Percentiles rank a stretch among this genome's conserved stretches.
Conservation (phyloP, 2,329 filamentous ascomycete genomes). For the Talaromyces rugulosus region DNA sequence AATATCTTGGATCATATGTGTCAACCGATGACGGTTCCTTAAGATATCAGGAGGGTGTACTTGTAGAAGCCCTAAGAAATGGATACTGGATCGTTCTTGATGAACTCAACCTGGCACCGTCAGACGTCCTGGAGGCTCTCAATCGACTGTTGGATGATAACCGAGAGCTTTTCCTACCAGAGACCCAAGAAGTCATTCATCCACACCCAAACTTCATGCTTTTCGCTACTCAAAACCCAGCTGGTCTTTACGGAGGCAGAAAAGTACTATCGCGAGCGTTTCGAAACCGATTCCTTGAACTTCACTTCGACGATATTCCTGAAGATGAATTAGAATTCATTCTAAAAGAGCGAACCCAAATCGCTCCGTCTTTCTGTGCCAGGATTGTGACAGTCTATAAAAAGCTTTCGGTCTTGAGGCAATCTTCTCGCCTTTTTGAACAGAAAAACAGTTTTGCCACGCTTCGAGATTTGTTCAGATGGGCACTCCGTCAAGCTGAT, state of each 20-base stretch:
- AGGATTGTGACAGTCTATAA: slow-evolving; percentile 92
- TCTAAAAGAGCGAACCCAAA: slow-evolving; percentile 78
- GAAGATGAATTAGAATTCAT: slow-evolving; percentile 92
- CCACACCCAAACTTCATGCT: slow-evolving; percentile 96
- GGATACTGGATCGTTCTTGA: slow-evolving; percentile 98
- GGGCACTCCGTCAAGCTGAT: slow-evolving; percentile 82
- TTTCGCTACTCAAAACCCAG: slow-evolving; percentile 95
- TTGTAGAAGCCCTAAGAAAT: slow-evolving; percentile 86
- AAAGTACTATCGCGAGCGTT: slow-evolving; percentile 93
- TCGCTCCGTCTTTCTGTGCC: slow-evolving; percentile 85
- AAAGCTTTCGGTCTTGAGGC: slow-evolving; percentile 81
- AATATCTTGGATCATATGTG: slow-evolving; percentile 92
- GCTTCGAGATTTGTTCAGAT: slow-evolving; percentile 89
- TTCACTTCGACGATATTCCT: slow-evolving; percentile 97
- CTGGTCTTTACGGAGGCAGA: slow-evolving; percentile 88
- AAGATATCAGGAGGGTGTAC: slow-evolving; percentile 84
- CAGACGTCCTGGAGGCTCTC: slow-evolving; percentile 91
- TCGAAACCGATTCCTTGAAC: slow-evolving; percentile 90
- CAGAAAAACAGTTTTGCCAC: slow-evolving; percentile 98
- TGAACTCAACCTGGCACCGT: slow-evolving; percentile 93
- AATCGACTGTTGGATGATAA: slow-evolving; percentile 97
- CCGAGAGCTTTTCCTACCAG: slow-evolving; percentile 87
- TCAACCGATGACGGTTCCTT: slow-evolving; percentile 81
- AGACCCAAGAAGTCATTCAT: slow-evolving; percentile 89
- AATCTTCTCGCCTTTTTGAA: slow-evolving; percentile 88